Evolutionary conservation across 106 monocot genomes (phyloP).

Genomic region (Dioscorea alata): DNA sequence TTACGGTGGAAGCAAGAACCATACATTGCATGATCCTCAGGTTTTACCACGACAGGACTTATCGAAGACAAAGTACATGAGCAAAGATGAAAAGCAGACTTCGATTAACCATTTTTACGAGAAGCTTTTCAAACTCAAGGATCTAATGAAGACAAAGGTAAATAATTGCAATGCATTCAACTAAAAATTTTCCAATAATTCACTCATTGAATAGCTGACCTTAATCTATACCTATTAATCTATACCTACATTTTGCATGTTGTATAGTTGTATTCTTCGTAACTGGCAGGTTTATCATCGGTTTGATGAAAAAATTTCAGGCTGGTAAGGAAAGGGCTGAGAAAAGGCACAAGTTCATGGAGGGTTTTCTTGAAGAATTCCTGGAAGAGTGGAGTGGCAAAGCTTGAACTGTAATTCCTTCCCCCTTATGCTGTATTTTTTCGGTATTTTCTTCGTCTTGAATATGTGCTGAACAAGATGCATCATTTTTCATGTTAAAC

Average conservation of each 20-base stretch:
- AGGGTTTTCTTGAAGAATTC: constrained; percentile 69
- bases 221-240: too few species aligned
- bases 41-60: constrained; percentile 56
- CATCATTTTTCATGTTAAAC: too few species aligned
- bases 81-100: constrained; percentile 72
- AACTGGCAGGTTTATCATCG: background rate
- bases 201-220: too few species aligned
- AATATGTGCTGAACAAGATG: too few species aligned
- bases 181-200: too few species aligned
- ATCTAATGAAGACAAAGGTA: constrained; percentile 98
- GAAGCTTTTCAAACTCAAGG: constrained; percentile 93
- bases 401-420: constrained; percentile 21
- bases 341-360: constrained; percentile 80
- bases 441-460: too few species aligned
- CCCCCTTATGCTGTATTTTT: too few species aligned
- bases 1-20: constrained; percentile 79
- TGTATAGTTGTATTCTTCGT: too few species aligned
- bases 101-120: constrained; percentile 94
- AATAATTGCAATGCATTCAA: background rate
- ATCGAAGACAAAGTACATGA: constrained; percentile 72
- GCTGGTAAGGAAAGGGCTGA: constrained; percentile 80
- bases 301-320: constrained; percentile 27
- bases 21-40: constrained; percentile 62
- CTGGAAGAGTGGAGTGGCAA: constrained; percentile 80
- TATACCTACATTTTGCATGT: background rate